phyloP scores from a whole-genome alignment of 768 basidiomycete species.

The Obba rivulosa region DNA sequence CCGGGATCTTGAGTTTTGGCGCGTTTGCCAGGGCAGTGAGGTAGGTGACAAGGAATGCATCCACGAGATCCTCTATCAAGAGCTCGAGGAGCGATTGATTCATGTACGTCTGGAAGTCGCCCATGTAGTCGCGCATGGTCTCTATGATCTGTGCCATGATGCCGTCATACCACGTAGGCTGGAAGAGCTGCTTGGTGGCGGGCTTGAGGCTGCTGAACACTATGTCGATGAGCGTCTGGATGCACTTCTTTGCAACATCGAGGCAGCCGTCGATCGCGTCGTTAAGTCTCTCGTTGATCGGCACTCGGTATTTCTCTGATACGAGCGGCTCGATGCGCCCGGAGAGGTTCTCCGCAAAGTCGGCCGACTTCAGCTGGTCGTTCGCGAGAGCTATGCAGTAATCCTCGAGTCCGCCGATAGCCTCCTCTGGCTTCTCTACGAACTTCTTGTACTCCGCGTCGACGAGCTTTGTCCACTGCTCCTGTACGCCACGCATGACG shows the following conservation, averaged over 20 bases:
- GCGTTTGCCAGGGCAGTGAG: conserved; percentile 82
- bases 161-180: conserved; percentile 84
- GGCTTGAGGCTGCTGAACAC: conserved; percentile 93
- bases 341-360: conserved; percentile 84
- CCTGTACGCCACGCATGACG: conserved; percentile 85
- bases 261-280: conserved; percentile 98
- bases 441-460: conserved; percentile 86
- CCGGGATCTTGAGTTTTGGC: conserved; percentile 82
- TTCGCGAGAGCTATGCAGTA: conserved; percentile 96
- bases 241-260: conserved; percentile 97
- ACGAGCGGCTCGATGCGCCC: conserved; percentile 87
- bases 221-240: conserved; percentile 87
- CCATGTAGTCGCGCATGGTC: conserved; percentile 95
- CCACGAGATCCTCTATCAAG: conserved; percentile 87
- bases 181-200: conserved; percentile 81
- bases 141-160: conserved; percentile 85
- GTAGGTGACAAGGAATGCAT: conserved; percentile 85
- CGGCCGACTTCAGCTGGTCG: conserved; percentile 95
- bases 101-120: conserved; percentile 89
- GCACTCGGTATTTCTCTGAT: conserved; percentile 81
- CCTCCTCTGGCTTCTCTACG: conserved; percentile 82
- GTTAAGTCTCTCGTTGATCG: conserved; percentile 84
- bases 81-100: conserved; percentile 89
- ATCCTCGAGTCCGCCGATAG: conserved; percentile 85
- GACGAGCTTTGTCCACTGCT: conserved; percentile 79